Conservation (phyloP, 1,139 yeast species). For the Pneumocystis wakefieldiae region DNA sequence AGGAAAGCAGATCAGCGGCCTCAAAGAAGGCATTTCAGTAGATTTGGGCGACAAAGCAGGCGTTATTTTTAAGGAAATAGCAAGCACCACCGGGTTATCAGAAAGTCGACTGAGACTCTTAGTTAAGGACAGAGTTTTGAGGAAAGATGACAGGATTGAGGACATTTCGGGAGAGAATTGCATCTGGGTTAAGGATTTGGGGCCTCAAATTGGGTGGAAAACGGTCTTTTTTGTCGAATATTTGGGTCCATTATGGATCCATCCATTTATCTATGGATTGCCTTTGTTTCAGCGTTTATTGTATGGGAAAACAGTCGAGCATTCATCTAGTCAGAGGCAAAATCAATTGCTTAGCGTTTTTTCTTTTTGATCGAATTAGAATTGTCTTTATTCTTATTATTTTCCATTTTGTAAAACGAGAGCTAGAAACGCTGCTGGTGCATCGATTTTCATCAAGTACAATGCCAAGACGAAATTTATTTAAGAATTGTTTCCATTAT, state of each 20-base stretch:
- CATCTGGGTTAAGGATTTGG: constrained; percentile 64
- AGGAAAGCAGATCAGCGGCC: background rate
- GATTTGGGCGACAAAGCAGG: constrained; percentile 2
- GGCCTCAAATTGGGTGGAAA: constrained; percentile 87
- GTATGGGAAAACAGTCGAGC: constrained; percentile 26
- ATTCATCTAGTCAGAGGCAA: constrained; percentile 38
- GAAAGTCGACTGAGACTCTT: constrained; percentile 1
- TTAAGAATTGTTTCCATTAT: constrained; percentile 81
- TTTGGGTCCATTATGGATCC: constrained; percentile 73
- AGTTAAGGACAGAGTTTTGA: constrained; percentile 22
- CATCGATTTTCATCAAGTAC: constrained; percentile 78
- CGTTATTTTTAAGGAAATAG: constrained; percentile 22
- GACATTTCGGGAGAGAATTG: constrained; percentile 17
- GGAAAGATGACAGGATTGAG: constrained; percentile 25
- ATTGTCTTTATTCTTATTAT: constrained; percentile 32
- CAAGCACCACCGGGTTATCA: background rate
- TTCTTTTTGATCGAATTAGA: constrained; percentile 2
- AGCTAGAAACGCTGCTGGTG: constrained; percentile 66
- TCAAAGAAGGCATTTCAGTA: background rate
- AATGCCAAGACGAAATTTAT: constrained; percentile 77
- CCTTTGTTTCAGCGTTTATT: constrained; percentile 19
- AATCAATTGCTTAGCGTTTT: constrained; percentile 23
- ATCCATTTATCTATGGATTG: constrained; percentile 46
- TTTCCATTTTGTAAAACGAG: constrained; percentile 75
- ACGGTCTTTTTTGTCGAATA: constrained; percentile 77